phyloP scores from a whole-genome alignment of 371 early-diverging fungal species.

The Phascolomyces articulosus region DNA sequence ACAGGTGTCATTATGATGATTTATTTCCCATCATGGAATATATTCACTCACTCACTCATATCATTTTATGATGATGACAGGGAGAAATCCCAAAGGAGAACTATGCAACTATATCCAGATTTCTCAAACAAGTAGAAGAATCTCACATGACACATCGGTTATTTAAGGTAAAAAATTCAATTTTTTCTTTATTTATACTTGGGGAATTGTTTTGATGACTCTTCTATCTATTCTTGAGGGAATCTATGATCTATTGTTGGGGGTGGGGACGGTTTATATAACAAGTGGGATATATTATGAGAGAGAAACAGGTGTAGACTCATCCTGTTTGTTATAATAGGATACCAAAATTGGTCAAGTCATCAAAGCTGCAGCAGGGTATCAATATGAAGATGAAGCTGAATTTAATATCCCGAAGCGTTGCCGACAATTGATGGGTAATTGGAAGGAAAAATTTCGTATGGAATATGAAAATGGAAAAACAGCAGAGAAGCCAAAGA shows the following conservation, averaged over 20 bases:
- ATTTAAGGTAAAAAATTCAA: conserved; percentile 40
- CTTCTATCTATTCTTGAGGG: too few species aligned
- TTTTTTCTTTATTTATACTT: too few species aligned
- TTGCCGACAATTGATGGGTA: conserved; percentile 39
- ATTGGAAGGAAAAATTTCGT: conserved; percentile 32
- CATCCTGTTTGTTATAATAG: conserved; percentile 23
- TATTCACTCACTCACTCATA: too few species aligned
- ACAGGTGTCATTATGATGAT: background rate
- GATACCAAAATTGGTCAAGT: conserved; percentile 59
- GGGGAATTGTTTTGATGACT: too few species aligned
- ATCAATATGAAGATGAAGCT: conserved; percentile 40
- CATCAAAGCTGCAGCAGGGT: conserved; percentile 44
- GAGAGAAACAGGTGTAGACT: too few species aligned
- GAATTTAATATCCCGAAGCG: conserved; percentile 44
- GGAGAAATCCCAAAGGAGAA: conserved; percentile 51
- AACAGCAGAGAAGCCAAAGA: background rate
- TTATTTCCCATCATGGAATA: too few species aligned
- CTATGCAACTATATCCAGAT: conserved; percentile 42
- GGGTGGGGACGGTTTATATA: too few species aligned
- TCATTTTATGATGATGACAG: conserved; percentile 28
- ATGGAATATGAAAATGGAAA: conserved; percentile 8
- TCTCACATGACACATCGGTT: conserved; percentile 44
- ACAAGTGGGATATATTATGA: too few species aligned
- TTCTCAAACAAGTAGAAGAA: conserved; percentile 49
- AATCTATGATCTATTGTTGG: too few species aligned